Conservation (phyloP, 179 eudicot species). For the Drosera spatulata region DNA sequence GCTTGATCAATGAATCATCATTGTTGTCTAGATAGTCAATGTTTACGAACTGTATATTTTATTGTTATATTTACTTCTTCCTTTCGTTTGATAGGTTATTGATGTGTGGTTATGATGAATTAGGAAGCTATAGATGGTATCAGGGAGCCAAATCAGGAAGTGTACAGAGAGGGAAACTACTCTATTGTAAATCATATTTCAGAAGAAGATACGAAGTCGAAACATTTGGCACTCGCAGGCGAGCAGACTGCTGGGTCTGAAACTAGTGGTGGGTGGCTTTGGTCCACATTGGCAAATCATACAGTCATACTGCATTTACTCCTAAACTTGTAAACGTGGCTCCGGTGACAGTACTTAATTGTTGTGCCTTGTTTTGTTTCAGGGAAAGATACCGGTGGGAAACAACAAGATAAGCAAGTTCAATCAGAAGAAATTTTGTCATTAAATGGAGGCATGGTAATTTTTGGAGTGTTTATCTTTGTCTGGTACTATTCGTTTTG, state of each 20-base stretch:
- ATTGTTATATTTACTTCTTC: too few species aligned
- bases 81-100: background rate
- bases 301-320: slow-evolving; percentile 1
- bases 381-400: slow-evolving; percentile 26
- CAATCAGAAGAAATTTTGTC: slow-evolving; percentile 7
- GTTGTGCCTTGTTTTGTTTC: slow-evolving; percentile 3
- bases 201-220: slow-evolving; percentile 16
- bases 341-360: background rate
- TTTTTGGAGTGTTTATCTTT: background rate
- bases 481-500: background rate
- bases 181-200: slow-evolving; percentile 20
- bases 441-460: slow-evolving; percentile 31
- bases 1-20: too few species aligned
- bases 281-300: slow-evolving; percentile 2
- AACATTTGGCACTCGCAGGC: slow-evolving; percentile 22
- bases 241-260: slow-evolving; percentile 18
- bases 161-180: slow-evolving; percentile 57
- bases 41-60: background rate
- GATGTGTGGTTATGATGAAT: background rate
- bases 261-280: slow-evolving; percentile 38
- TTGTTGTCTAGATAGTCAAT: background rate
- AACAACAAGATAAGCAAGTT: slow-evolving; percentile 20
- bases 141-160: slow-evolving; percentile 53
- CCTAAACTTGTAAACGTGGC: background rate
- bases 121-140: slow-evolving; percentile 38